Percentiles rank a stretch among this genome's conserved stretches.
Conservation (phyloP, 176 grass and related monocot species). For the Ananas comosus region DNA sequence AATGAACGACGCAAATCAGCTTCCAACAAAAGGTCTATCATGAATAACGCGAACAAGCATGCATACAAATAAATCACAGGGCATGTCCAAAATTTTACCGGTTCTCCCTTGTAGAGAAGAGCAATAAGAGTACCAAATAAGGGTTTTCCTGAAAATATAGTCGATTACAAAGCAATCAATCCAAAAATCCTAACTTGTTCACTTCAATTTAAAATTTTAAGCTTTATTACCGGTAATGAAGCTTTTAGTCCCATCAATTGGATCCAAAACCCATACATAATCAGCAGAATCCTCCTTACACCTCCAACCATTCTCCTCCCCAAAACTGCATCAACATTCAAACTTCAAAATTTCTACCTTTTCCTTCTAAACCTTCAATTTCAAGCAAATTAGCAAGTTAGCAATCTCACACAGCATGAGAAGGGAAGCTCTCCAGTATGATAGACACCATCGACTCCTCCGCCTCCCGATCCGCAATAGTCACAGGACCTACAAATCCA, state of each 20-base stretch:
- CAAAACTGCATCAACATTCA: slow-evolving; percentile 41
- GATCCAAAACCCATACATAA: slow-evolving; percentile 91
- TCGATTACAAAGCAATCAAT: too few species aligned
- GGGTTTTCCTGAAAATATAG: slow-evolving; percentile 60
- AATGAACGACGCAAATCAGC: slow-evolving; percentile 1
- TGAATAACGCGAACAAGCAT: too few species aligned
- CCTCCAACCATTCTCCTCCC: slow-evolving; percentile 84
- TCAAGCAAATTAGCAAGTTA: slow-evolving; percentile 3
- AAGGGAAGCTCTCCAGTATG: slow-evolving; percentile 62
- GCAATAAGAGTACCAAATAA: slow-evolving; percentile 88
- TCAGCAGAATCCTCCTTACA: slow-evolving; percentile 52
- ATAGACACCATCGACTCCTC: slow-evolving; percentile 85
- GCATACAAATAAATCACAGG: not conserved
- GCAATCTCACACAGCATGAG: slow-evolving; percentile 57
- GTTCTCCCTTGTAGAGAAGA: slow-evolving; percentile 65
- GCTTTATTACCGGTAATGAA: slow-evolving; percentile 65
- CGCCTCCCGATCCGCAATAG: slow-evolving; percentile 82
- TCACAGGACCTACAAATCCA: slow-evolving; percentile 58
- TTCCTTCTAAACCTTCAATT: not conserved
- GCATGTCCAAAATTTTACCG: slow-evolving; percentile 34
- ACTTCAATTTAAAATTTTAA: not conserved
- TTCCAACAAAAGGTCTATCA: too few species aligned
- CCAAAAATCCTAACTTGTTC: not conserved
- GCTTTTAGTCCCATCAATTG: slow-evolving; percentile 91
- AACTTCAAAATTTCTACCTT: not conserved